Evolutionary conservation across 306 rosid genomes (phyloP).

Genomic region (Cucumis cinereus): DNA sequence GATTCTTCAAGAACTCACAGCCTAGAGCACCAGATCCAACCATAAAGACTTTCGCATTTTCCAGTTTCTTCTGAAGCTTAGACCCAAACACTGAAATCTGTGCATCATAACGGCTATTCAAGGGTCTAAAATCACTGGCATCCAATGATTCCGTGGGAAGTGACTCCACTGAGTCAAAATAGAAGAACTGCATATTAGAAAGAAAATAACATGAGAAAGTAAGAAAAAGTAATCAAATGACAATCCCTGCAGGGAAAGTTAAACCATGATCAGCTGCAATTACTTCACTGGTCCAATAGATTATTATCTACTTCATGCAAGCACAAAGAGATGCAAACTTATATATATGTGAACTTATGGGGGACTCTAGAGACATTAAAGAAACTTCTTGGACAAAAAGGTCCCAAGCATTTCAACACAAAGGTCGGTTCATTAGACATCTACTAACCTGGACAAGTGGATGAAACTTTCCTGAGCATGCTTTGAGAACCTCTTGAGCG

Average conservation of each 20-base stretch:
- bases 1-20: constrained; percentile 80
- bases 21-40: constrained; percentile 99
- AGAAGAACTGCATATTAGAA: constrained; percentile 57
- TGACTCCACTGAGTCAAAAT: constrained; percentile 89
- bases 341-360: neutral
- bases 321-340: neutral
- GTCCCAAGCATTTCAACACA: neutral
- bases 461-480: constrained; percentile 95
- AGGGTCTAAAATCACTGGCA: constrained; percentile 59
- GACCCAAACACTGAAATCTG: constrained; percentile 96
- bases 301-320: neutral
- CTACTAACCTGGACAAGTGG: constrained; percentile 73
- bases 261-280: neutral
- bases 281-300: neutral
- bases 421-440: neutral
- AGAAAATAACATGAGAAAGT: constrained; percentile 13
- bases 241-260: neutral
- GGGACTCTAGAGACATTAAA: neutral
- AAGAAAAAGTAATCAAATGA: neutral
- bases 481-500: constrained; percentile 94
- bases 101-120: constrained; percentile 85
- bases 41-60: constrained; percentile 64
- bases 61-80: constrained; percentile 79
- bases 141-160: constrained; percentile 80
- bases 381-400: neutral